A percentile compares a stretch with the other conserved stretches of the same genome.
These are phyloP conservation scores for Dillenia suffruticosa DNA, from an alignment of 164 flowering plant species.

Conservation along the genomic window DNA sequence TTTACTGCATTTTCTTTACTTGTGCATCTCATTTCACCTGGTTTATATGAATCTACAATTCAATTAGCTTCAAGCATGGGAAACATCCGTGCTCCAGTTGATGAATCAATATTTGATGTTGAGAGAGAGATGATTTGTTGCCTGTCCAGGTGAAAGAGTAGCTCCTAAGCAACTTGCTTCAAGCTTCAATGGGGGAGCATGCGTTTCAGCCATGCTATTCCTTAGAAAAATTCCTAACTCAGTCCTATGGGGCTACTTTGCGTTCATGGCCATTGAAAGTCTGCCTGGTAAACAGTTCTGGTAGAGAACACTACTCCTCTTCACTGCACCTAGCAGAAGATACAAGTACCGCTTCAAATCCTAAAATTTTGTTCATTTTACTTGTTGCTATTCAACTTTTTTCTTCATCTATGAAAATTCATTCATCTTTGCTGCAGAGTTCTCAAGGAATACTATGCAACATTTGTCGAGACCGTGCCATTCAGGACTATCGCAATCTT, in stretches of 20 bases:
- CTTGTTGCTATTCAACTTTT: conserved; percentile 2
- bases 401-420: not conserved
- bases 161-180: conserved; percentile 89
- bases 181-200: conserved; percentile 86
- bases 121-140: conserved; percentile 91
- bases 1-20: too few species aligned
- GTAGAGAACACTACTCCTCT: conserved; percentile 87
- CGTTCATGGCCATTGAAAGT: conserved; percentile 99
- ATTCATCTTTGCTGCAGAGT: conserved; percentile 47
- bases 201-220: conserved; percentile 97
- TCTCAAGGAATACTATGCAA: conserved; percentile 91
- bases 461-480: conserved; percentile 98
- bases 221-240: conserved; percentile 96
- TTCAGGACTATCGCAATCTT: conserved; percentile 80
- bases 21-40: too few species aligned
- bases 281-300: conserved; percentile 98
- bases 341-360: conserved; percentile 56
- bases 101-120: conserved; percentile 89
- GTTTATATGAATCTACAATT: conserved; percentile 30
- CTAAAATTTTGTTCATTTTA: not conserved
- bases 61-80: conserved; percentile 89
- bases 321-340: conserved; percentile 98
- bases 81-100: conserved; percentile 81
- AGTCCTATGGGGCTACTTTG: conserved; percentile 99
- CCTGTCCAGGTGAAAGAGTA: conserved; percentile 99